phyloP scores from a whole-genome alignment of 345 rosid species.

The Cardamine resedifolia region DNA sequence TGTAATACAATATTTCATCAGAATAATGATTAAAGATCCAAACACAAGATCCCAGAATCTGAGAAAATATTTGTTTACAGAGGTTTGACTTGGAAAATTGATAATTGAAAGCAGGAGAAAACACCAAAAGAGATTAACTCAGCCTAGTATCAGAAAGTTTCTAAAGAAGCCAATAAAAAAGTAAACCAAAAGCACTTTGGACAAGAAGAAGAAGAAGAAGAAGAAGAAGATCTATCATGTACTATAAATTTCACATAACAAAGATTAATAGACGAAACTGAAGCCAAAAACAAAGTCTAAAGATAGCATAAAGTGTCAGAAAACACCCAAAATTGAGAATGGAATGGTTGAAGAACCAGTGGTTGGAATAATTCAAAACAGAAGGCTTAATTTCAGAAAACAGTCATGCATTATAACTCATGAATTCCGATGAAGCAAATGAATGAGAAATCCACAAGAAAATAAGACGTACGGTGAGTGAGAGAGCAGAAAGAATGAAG shows the following conservation, averaged over 20 bases:
- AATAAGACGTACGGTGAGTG: background rate
- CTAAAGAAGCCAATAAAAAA: constrained; percentile 8
- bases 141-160: background rate
- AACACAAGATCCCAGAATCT: constrained; percentile 23
- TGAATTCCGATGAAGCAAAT: constrained; percentile 9
- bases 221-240: background rate
- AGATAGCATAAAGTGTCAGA: background rate
- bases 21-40: constrained; percentile 13
- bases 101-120: background rate
- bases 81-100: constrained; percentile 1
- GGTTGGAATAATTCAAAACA: background rate
- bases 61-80: background rate
- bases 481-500: background rate
- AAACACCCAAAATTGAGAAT: background rate
- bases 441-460: background rate
- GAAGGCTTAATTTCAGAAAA: background rate
- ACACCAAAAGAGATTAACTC: background rate
- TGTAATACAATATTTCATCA: background rate
- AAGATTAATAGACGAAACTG: background rate
- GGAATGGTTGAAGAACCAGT: background rate
- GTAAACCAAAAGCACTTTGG: background rate
- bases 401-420: background rate
- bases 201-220: background rate
- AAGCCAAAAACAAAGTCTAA: background rate
- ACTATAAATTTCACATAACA: constrained; percentile 7